These are phyloP conservation scores for Boletus pseudopeckii DNA, from an alignment of 768 basidiomycete genomes.

Conservation along the genomic window DNA sequence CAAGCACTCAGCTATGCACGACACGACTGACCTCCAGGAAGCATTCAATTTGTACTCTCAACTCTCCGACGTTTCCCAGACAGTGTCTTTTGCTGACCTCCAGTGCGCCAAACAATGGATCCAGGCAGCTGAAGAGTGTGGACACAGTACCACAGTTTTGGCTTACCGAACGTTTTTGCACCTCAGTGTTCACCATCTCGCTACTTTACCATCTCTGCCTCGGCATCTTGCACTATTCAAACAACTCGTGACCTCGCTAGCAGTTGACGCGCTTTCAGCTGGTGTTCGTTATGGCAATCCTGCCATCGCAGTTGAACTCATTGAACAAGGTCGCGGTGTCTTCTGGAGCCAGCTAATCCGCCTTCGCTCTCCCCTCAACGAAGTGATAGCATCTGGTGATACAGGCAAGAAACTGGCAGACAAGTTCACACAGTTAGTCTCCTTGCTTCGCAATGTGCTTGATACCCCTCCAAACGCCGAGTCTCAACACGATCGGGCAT, in stretches of 20 bases:
- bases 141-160: neutral
- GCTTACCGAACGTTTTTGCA: neutral
- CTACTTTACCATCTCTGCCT: neutral
- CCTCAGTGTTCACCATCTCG: neutral
- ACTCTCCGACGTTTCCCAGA: neutral
- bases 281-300: neutral
- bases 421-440: neutral
- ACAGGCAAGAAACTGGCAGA: neutral
- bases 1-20: neutral
- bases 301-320: slow-evolving; percentile 23
- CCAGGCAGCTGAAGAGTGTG: neutral
- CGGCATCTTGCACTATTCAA: neutral
- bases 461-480: neutral
- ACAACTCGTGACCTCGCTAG: neutral
- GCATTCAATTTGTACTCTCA: neutral
- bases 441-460: neutral
- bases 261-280: neutral
- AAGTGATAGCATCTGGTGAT: neutral
- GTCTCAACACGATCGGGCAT: neutral
- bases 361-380: slow-evolving; percentile 6
- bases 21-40: neutral
- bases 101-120: neutral
- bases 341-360: slow-evolving; percentile 20
- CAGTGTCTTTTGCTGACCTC: neutral
- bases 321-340: slow-evolving; percentile 26